Conservation (phyloP, 1,139 yeast genomes). For the Suhomyces bokatorum region DNA sequence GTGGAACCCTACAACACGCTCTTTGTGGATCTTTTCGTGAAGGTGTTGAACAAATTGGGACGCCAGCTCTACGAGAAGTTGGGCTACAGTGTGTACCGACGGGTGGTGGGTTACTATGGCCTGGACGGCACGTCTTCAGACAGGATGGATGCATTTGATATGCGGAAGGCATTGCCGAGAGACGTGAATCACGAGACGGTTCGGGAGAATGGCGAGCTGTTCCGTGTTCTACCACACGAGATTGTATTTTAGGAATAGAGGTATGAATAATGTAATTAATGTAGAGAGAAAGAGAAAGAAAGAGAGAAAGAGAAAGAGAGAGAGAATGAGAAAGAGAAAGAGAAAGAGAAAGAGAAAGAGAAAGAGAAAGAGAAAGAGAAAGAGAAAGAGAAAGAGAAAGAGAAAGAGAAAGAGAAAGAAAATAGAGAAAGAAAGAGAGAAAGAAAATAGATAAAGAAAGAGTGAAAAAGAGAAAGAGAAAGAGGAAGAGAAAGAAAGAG, state of each 20-base stretch:
- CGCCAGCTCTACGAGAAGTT: slow-evolving; percentile 78
- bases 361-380: too few relatives aligned
- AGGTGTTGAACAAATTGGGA: slow-evolving; percentile 80
- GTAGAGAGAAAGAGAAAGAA: neutral
- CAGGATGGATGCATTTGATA: slow-evolving; percentile 85
- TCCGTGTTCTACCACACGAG: slow-evolving; percentile 64
- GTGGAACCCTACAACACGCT: slow-evolving; percentile 69
- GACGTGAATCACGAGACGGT: slow-evolving; percentile 54
- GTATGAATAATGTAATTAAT: too few relatives aligned
- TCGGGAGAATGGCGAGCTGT: slow-evolving; percentile 57
- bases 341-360: too few relatives aligned
- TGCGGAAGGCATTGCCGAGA: slow-evolving; percentile 65
- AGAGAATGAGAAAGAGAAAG: neutral
- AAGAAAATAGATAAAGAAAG: too few relatives aligned
- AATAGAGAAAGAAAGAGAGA: too few relatives aligned
- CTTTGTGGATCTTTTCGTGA: slow-evolving; percentile 88
- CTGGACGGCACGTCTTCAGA: slow-evolving; percentile 51
- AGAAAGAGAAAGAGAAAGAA: too few relatives aligned
- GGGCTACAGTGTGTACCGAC: slow-evolving; percentile 80
- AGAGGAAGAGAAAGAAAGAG: too few relatives aligned
- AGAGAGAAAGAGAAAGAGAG: neutral
- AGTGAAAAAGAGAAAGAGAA: too few relatives aligned
- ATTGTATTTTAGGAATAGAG: slow-evolving; percentile 38
- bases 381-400: too few relatives aligned
- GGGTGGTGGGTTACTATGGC: slow-evolving; percentile 91